Conservation (phyloP, 371 early-diverging fungal species). For the Choanephora cucurbitarum region DNA sequence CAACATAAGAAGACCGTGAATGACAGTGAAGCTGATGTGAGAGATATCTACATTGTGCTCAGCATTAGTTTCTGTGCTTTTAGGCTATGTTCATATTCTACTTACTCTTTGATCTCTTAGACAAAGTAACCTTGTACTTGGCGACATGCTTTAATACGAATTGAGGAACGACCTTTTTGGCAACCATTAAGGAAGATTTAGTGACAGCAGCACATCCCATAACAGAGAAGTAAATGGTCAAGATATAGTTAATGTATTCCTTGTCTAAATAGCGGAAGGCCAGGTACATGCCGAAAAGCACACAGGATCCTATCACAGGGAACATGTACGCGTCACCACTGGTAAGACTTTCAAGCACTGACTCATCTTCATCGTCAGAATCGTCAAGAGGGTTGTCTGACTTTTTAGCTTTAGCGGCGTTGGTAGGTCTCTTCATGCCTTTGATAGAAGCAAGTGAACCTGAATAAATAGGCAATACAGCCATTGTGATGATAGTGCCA, state of each 20-base stretch:
- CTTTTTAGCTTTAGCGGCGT: constrained; percentile 40
- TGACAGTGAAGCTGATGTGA: constrained; percentile 70
- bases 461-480: constrained; percentile 83
- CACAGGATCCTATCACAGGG: constrained; percentile 87
- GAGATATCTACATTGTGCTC: constrained; percentile 60
- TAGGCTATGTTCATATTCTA: constrained; percentile 4
- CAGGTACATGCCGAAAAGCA: constrained; percentile 84
- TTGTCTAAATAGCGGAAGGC: constrained; percentile 84
- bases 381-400: constrained; percentile 41
- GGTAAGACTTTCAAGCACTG: constrained; percentile 76
- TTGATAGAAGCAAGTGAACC: constrained; percentile 82
- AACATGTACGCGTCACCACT: constrained; percentile 92
- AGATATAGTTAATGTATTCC: constrained; percentile 80
- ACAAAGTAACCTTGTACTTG: constrained; percentile 71
- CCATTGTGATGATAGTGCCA: constrained; percentile 87
- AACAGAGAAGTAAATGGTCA: constrained; percentile 88
- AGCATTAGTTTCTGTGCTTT: no score
- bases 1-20: constrained; percentile 65
- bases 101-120: constrained; percentile 73
- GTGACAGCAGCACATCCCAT: constrained; percentile 81
- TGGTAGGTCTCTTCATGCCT: constrained; percentile 66
- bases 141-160: constrained; percentile 56
- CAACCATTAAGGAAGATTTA: constrained; percentile 60
- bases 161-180: constrained; percentile 52
- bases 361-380: constrained; percentile 61